phyloP scores from a whole-genome alignment of 495 filamentous ascomycete genomes.

The Penicillium cinerascens region DNA sequence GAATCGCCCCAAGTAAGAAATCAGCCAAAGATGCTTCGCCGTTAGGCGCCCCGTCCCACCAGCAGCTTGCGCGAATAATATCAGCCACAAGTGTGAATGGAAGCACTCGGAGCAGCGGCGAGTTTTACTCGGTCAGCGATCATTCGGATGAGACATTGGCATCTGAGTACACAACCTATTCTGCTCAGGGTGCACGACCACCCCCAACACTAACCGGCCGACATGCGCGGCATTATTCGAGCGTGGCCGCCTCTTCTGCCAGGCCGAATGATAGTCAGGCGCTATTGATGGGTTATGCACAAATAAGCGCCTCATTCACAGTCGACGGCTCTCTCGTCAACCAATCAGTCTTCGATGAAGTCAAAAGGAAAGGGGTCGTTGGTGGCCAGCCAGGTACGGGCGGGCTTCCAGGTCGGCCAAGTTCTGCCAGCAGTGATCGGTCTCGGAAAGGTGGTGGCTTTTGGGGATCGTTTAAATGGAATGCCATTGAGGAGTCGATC shows the following conservation, averaged over 20 bases:
- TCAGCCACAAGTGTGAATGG: slow-evolving; percentile 65
- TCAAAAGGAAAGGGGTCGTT: slow-evolving; percentile 89
- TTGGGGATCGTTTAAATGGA: slow-evolving; percentile 83
- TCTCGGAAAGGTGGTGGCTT: slow-evolving; percentile 74
- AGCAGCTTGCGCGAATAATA: slow-evolving; percentile 66
- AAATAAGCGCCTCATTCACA: slow-evolving; percentile 88
- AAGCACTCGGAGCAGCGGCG: slow-evolving; percentile 79
- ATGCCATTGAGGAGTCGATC: slow-evolving; percentile 81
- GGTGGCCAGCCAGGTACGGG: slow-evolving; percentile 78
- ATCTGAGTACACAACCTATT: slow-evolving; percentile 80
- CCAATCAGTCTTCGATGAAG: slow-evolving; percentile 86
- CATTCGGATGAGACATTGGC: slow-evolving; percentile 89
- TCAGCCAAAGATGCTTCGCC: slow-evolving; percentile 17
- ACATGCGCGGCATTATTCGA: slow-evolving; percentile 63
- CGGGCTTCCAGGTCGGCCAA: slow-evolving; percentile 47
- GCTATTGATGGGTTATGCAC: slow-evolving; percentile 96
- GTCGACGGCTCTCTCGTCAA: slow-evolving; percentile 90
- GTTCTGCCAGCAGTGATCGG: slow-evolving; percentile 48
- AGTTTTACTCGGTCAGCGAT: slow-evolving; percentile 92
- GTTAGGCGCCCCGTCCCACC: slow-evolving; percentile 41
- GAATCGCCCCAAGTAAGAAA: background rate
- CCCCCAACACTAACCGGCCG: slow-evolving; percentile 32
- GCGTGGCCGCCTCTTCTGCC: slow-evolving; percentile 39
- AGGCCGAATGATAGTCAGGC: slow-evolving; percentile 59
- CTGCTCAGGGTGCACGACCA: slow-evolving; percentile 44